Base-by-base conservation (phyloP, 73 alveolate genomes). In the Stentor coeruleus region DNA sequence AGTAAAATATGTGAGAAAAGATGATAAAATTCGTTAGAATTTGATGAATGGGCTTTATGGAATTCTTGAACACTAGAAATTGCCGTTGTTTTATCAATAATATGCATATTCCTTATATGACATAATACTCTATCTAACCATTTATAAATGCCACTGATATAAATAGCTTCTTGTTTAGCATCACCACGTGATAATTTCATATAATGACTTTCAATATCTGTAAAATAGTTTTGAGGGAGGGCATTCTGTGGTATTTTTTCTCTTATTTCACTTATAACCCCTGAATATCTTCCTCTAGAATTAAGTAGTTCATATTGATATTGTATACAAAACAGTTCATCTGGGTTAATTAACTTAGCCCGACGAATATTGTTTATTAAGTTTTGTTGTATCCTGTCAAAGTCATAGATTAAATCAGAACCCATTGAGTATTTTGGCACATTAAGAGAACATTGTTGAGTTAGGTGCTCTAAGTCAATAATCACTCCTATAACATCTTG, bases 241-340 rank as follows among this genome's bases (percentile, higher is more conserved):
- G 6, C 20, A 49, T 11, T 20, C 66, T 49, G 66, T 11, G 66
- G 66, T 49, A 49, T 20, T 20, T 20, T 49, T 49, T 49, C 28
- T 20, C 66, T 49, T 6, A 66, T 66, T 26, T 66, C 79, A 20
- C 49, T 20, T 20, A 66, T 66, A 11, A 66, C 1, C 0, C 79
- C 79, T 66, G 79, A 20, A 31, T 26, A 20, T 66, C 37, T 31
- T 1, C 37, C 39, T 66, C 37, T 20, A 0, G 37, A 14, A 66
- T 66, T 20, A 20, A 66, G 37, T 20, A 66, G 41, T 31, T 66
- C 79, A 33, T 28, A 66, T 33, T 66, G 79, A 66, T 66, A 66
- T 66, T 66, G 79, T 28, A 66, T 33, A 20, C 20, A 15, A 31
- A 26, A 26, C n/a, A 66, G 39, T 1, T 66, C 33, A 28, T 20